Evolutionary conservation across 169 alveolate species (phyloP), one percentile per base, ranked within the genome.

Genomic region (Cryptosporidium tyzzeri): DNA sequence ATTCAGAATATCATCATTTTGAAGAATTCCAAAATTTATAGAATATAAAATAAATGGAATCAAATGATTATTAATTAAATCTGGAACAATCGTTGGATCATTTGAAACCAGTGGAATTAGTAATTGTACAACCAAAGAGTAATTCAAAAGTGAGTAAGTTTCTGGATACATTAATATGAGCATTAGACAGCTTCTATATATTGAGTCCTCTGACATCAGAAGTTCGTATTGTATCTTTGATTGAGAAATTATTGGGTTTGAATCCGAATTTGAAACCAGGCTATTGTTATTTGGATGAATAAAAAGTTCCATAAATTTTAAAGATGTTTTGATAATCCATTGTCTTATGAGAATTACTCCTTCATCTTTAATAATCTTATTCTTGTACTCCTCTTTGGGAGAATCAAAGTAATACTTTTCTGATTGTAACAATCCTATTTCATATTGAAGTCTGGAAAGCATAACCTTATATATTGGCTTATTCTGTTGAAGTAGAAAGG

Each of bases 71-170:
- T 65, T 80, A 14, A 80, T 80, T 12, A 80, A 41, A 12, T 59
- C 89, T 31, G 89, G 89, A 45, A 80, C 89, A 18, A 80, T 62
- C 21, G 89, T 80, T 62, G 89, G 89, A 45, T 80, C 89, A 23
- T 59, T 80, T 18, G 89, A 80, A 18, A 80, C 65, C 1, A 80
- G 68, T 21, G 89, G 89, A 16, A 80, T 80, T 23, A 80, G 33
- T 26, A 80, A n/a, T 29, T 80, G 89, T 4, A 80, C 62, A 5
- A 80, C 80, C 44, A 80, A 39, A 8, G 89, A 80, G 33, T 80
- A 80, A 39, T 80, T 80, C 16, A 80, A 50, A 14, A 80, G 68
- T 0, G 89, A 80, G 51, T 80, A 80, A 0, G 59, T 67, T 41
- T 80, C 89, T 12, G 89, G 89, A 65, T 80, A 80, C 89, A 80